These are phyloP conservation scores for Curvularia sp. DNA, from an alignment of 2,329 filamentous ascomycete species.

Conservation along the genomic window DNA sequence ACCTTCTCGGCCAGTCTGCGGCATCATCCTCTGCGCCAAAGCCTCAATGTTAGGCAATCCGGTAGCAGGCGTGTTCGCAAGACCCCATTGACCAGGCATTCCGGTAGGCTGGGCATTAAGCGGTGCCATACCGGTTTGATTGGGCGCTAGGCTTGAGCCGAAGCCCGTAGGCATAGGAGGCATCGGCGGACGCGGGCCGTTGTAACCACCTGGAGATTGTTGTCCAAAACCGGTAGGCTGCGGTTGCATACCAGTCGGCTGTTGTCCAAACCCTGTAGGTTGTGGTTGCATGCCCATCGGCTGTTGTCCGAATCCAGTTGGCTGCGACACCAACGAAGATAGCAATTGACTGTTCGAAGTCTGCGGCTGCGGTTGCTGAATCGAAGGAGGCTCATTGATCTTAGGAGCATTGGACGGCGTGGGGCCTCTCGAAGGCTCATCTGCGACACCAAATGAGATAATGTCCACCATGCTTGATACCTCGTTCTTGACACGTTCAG, in stretches of 20 bases:
- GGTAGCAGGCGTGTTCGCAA: conserved; percentile 89
- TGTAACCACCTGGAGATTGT: conserved; percentile 80
- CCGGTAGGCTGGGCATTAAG: conserved; percentile 95
- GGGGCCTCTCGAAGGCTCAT: conserved; percentile 67
- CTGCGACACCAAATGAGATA: conserved; percentile 90
- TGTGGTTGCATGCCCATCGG: conserved; percentile 66
- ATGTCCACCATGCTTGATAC: conserved; percentile 99
- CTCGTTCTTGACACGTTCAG: conserved; percentile 90
- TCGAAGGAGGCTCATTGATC: conserved; percentile 67
- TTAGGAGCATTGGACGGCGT: conserved; percentile 71
- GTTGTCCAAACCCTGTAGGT: conserved; percentile 48
- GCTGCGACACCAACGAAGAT: conserved; percentile 62
- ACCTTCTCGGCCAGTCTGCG: conserved; percentile 84
- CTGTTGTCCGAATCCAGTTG: conserved; percentile 65
- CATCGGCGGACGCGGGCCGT: conserved; percentile 79
- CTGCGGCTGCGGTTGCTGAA: conserved; percentile 66
- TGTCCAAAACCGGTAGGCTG: conserved; percentile 65
- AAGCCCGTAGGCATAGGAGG: conserved; percentile 74
- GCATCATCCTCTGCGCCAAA: conserved; percentile 94
- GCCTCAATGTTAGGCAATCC: conserved; percentile 94
- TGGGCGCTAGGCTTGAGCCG: conserved; percentile 61
- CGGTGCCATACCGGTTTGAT: conserved; percentile 67
- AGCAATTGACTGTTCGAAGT: conserved; percentile 71
- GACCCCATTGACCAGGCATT: conserved; percentile 93
- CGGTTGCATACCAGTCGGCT: conserved; percentile 27